Percentiles rank a stretch among this genome's conserved stretches.
Conservation (phyloP, 805 yeast genomes). For the Teunomyces gatunensis region DNA sequence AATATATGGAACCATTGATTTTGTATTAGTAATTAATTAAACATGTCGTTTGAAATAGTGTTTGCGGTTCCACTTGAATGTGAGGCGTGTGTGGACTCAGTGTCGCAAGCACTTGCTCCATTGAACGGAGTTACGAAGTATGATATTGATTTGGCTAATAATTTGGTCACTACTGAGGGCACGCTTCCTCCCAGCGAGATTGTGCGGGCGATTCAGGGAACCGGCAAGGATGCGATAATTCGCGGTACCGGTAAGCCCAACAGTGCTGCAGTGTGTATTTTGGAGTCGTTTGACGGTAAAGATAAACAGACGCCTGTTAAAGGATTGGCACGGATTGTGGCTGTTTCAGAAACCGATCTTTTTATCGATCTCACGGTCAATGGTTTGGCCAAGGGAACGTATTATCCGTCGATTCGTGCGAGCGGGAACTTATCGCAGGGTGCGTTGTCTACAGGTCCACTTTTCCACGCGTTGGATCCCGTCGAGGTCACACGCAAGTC, state of each 20-base stretch:
- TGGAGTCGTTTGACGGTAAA: constrained; percentile 63
- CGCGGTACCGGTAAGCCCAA: constrained; percentile 88
- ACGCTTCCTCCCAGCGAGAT: constrained; percentile 72
- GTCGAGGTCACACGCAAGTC: constrained; percentile 29
- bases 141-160: constrained; percentile 55
- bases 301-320: constrained; percentile 60
- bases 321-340: constrained; percentile 84
- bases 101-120: constrained; percentile 49
- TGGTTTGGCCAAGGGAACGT: constrained; percentile 64
- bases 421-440: constrained; percentile 79
- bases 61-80: constrained; percentile 88
- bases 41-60: constrained; percentile 52
- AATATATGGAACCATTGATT: not conserved
- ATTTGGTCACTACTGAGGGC: constrained; percentile 69
- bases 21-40: not conserved
- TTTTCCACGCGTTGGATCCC: constrained; percentile 45
- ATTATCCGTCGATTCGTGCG: constrained; percentile 65
- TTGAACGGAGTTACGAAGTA: constrained; percentile 51
- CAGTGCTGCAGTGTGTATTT: constrained; percentile 86
- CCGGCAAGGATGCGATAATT: constrained; percentile 87
- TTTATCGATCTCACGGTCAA: constrained; percentile 77
- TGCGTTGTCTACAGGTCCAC: constrained; percentile 60
- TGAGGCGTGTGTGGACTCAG: constrained; percentile 62
- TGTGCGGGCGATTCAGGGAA: constrained; percentile 61
- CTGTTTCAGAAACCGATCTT: constrained; percentile 51